Conservation (phyloP, 2,329 filamentous ascomycete genomes). For the Colletotrichum filicis region DNA sequence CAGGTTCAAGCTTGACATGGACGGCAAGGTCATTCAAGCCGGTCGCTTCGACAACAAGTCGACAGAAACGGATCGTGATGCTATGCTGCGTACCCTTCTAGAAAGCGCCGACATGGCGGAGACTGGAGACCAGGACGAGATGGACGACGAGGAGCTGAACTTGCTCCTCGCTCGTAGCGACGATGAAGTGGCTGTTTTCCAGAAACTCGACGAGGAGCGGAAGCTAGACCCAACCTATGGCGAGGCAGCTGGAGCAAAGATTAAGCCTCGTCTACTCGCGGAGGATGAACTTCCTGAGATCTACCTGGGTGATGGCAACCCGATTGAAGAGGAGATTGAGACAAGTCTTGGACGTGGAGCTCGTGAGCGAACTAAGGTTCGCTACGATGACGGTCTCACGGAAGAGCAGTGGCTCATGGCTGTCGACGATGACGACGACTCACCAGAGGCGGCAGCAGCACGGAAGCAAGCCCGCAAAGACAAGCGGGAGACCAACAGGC, state of each 20-base stretch:
- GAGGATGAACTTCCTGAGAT: constrained; percentile 94
- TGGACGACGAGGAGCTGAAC: constrained; percentile 98
- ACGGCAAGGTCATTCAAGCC: constrained; percentile 98
- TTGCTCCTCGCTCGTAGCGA: constrained; percentile 92
- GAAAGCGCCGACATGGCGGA: constrained; percentile 82
- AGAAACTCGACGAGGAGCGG: constrained; percentile 84
- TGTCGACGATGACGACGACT: constrained; percentile 96
- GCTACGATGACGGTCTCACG: constrained; percentile 96
- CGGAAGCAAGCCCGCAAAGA: constrained; percentile 89
- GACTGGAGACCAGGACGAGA: constrained; percentile 85
- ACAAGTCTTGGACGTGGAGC: constrained; percentile 85
- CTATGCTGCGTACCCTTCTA: constrained; percentile 91
- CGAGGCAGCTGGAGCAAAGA: constrained; percentile 68
- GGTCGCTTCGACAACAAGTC: constrained; percentile 99
- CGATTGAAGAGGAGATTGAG: constrained; percentile 82
- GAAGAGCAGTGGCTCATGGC: constrained; percentile 99
- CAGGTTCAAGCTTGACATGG: constrained; percentile 98
- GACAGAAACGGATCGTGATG: constrained; percentile 97
- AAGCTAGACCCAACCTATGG: constrained; percentile 76
- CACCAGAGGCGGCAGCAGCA: constrained; percentile 90
- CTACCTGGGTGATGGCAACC: constrained; percentile 88
- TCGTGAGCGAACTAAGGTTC: constrained; percentile 92
- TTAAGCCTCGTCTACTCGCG: constrained; percentile 81
- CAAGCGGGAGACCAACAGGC: constrained; percentile 80
- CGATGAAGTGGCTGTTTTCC: constrained; percentile 81